These are phyloP conservation scores for Leccinum variicolor DNA, from an alignment of 768 basidiomycete genomes.

Conservation along the genomic window DNA sequence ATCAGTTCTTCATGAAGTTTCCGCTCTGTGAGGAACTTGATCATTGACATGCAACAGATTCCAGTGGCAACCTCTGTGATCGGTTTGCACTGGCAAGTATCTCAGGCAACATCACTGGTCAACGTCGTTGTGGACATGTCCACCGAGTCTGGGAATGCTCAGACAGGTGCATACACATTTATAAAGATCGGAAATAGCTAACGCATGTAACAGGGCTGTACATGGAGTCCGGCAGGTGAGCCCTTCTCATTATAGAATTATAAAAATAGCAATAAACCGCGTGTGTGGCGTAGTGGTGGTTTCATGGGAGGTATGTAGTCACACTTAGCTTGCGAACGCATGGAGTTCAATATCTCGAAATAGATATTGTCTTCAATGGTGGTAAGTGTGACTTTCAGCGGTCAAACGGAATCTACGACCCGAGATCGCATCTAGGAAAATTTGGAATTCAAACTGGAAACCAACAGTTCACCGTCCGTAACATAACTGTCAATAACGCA, in stretches of 20 bases:
- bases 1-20: slow-evolving; percentile 37
- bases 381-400: slow-evolving; percentile 12
- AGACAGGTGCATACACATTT: slow-evolving; percentile 52
- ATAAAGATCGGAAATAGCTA: neutral
- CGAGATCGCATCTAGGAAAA: slow-evolving; percentile 22
- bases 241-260: neutral
- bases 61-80: slow-evolving; percentile 52
- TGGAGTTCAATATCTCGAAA: neutral
- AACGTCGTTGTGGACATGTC: slow-evolving; percentile 76
- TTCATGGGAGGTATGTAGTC: slow-evolving; percentile 50
- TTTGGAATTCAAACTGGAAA: slow-evolving; percentile 73
- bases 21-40: slow-evolving; percentile 70
- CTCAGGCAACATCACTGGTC: slow-evolving; percentile 70
- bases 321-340: neutral
- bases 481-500: slow-evolving; percentile 51
- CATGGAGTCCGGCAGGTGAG: slow-evolving; percentile 71
- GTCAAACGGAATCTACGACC: neutral
- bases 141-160: slow-evolving; percentile 53
- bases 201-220: slow-evolving; percentile 42
- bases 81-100: slow-evolving; percentile 83
- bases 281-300: slow-evolving; percentile 33
- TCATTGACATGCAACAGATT: slow-evolving; percentile 62
- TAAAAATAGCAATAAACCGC: neutral
- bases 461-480: slow-evolving; percentile 75
- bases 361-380: slow-evolving; percentile 44